Percentiles rank a stretch among this genome's conserved stretches.
These are phyloP conservation scores for Funneliformis geosporum DNA, from an alignment of 192 early-diverging fungal species.

Conservation along the genomic window DNA sequence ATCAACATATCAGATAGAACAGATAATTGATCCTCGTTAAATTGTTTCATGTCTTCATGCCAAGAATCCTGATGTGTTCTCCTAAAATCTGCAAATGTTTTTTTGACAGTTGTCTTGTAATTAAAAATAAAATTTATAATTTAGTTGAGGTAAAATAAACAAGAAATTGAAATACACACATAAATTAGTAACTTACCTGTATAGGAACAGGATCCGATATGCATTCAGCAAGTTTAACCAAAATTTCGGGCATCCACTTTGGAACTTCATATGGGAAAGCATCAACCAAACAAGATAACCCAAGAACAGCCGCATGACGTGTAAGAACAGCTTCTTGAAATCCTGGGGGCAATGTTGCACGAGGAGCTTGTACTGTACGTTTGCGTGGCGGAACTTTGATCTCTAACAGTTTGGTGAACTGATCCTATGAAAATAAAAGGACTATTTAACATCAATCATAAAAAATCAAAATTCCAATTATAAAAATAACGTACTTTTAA, in stretches of 20 bases:
- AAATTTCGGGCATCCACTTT: slow-evolving; percentile 83
- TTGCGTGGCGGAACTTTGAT: slow-evolving; percentile 51
- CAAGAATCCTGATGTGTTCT: slow-evolving; percentile 95
- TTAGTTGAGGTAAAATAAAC: not conserved
- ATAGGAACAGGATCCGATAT: slow-evolving; percentile 86
- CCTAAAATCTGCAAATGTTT: slow-evolving; percentile 90
- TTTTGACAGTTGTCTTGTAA: slow-evolving; percentile 71
- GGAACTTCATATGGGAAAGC: slow-evolving; percentile 96
- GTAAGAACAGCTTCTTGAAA: slow-evolving; percentile 61
- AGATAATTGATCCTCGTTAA: slow-evolving; percentile 75
- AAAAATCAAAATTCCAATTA: not conserved
- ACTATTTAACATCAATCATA: not conserved
- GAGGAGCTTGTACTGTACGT: slow-evolving; percentile 36
- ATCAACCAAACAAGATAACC: slow-evolving; percentile 80
- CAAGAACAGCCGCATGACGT: slow-evolving; percentile 89
- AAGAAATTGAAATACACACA: not conserved
- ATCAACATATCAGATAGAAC: slow-evolving; percentile 88
- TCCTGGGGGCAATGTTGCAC: slow-evolving; percentile 42
- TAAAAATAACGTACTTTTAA: slow-evolving; percentile 48
- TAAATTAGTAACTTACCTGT: slow-evolving; percentile 43
- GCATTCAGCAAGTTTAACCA: slow-evolving; percentile 75
- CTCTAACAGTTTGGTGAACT: slow-evolving; percentile 43
- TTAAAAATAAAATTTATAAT: not conserved
- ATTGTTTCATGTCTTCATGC: slow-evolving; percentile 82
- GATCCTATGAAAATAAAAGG: slow-evolving; percentile 21